Percentiles rank a stretch among this genome's conserved stretches.
phyloP scores from a whole-genome alignment of 1,284 basidiomycete genomes.

The Porodaedalea pini region DNA sequence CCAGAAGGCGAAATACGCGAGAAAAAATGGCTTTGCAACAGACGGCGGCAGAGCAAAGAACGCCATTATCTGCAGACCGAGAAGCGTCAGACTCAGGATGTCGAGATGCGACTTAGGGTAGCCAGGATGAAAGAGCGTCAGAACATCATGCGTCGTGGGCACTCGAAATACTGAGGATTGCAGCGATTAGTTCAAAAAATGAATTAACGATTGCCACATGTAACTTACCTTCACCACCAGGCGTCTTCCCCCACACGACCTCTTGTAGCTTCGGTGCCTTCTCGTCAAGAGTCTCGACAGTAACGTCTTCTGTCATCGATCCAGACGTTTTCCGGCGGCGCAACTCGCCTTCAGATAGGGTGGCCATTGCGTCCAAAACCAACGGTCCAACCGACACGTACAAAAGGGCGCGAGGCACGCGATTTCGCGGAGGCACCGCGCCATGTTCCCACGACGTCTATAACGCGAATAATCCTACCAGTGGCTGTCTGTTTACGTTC shows the following conservation, averaged over 20 bases:
- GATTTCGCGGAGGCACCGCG: not conserved
- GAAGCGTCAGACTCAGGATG: constrained; percentile 76
- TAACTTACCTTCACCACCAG: constrained; percentile 70
- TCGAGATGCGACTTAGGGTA: constrained; percentile 92
- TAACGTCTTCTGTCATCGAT: not conserved
- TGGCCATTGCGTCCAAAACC: constrained; percentile 6
- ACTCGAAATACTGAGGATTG: constrained; percentile 80
- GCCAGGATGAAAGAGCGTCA: constrained; percentile 87
- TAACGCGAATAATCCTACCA: not conserved
- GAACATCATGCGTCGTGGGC: constrained; percentile 92
- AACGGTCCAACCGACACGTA: not conserved
- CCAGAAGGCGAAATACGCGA: constrained; percentile 92
- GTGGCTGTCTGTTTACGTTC: not conserved
- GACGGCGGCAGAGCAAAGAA: constrained; percentile 64
- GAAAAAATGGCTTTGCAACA: constrained; percentile 65
- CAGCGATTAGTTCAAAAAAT: not conserved
- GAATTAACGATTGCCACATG: constrained; percentile 7
- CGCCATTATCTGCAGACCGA: constrained; percentile 77
- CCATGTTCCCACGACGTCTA: constrained; percentile 11
- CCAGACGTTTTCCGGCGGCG: constrained; percentile 13
- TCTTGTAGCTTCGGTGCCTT: constrained; percentile 40
- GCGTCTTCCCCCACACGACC: constrained; percentile 85
- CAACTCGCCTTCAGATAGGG: constrained; percentile 9
- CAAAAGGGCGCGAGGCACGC: not conserved
- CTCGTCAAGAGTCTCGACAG: constrained; percentile 4